Base-by-base conservation (phyloP, 1,139 yeast species). In the Yamadazyma atmosphaerica region DNA sequence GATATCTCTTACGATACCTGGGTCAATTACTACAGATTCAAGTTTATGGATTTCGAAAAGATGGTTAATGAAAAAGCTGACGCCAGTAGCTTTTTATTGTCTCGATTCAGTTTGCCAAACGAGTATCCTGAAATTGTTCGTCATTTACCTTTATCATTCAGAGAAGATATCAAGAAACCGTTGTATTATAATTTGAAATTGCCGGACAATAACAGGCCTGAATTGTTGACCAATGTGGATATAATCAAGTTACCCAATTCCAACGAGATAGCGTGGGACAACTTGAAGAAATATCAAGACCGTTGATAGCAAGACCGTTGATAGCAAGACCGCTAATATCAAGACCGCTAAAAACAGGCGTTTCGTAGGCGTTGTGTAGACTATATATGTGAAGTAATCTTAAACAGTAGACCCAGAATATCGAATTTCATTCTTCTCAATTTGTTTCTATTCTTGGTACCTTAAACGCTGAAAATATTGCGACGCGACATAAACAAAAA, bases 251-350 rank as follows among this genome's bases (percentile, higher is more conserved):
- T 72, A 33, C 77, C 77, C 2, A 72, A 71, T 49, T 63, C 74
- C 17, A 72, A 72, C 44, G 56, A 68, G n/a, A 41, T 72, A 35
- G 77, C 71, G 2, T 72, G 77, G 77, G 77, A 70, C 41, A 72
- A 72, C 43, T 51, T 72, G 39, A 60, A 62, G 40, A 68, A 66
- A 49, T 71, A 60, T 43, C 57, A 57, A 35, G 44, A 48, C 27
- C 27, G 16, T 9, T 32, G 16, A 30, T 26, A 33, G n/a, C n/a
- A n/a, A n/a, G n/a, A n/a, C n/a, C n/a, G n/a, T n/a, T n/a, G n/a
- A n/a, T n/a, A n/a, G n/a, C n/a, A n/a, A n/a, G n/a, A n/a, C n/a
- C n/a, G n/a, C n/a, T n/a, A n/a, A n/a, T n/a, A n/a, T n/a, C n/a
- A n/a, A n/a, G n/a, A n/a, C n/a, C n/a, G n/a, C n/a, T n/a, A n/a